These are phyloP conservation scores for Pleurozium schreberi DNA, from an alignment of 225 moss, liverwort and hornwort species.

Conservation along the genomic window DNA sequence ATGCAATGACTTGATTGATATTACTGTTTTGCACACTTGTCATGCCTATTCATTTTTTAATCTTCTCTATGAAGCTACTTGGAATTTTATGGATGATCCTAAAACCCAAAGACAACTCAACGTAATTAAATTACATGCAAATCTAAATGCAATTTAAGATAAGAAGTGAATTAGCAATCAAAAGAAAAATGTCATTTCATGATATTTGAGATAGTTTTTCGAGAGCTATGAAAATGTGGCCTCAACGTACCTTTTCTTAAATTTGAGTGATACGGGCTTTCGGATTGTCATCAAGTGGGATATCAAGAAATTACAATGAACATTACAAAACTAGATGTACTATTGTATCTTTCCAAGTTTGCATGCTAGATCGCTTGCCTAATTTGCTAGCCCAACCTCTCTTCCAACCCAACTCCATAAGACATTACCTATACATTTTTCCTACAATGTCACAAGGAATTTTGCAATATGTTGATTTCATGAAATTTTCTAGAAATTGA, in stretches of 20 bases:
- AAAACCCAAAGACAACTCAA: background rate
- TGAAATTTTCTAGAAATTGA: no score
- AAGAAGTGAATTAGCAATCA: background rate
- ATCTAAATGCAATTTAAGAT: background rate
- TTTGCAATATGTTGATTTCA: accelerated
- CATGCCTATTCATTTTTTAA: background rate
- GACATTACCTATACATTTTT: background rate
- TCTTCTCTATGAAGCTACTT: accelerated
- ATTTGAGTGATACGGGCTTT: accelerated
- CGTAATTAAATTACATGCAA: background rate
- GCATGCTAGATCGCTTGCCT: accelerated
- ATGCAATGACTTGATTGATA: background rate
- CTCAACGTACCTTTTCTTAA: background rate
- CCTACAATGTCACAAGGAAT: accelerated
- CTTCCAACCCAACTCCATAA: accelerated
- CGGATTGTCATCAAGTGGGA: background rate
- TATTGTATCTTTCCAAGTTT: background rate
- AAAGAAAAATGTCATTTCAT: background rate
- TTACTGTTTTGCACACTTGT: background rate
- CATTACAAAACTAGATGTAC: accelerated
- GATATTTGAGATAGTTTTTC: background rate
- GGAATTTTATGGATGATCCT: accelerated
- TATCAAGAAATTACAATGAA: background rate
- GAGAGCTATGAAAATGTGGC: accelerated
- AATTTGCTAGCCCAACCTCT: accelerated